Percentiles rank a stretch among this genome's conserved stretches.
Conservation (phyloP, 2,329 filamentous ascomycete genomes). For the Hymenoscyphus linearis region DNA sequence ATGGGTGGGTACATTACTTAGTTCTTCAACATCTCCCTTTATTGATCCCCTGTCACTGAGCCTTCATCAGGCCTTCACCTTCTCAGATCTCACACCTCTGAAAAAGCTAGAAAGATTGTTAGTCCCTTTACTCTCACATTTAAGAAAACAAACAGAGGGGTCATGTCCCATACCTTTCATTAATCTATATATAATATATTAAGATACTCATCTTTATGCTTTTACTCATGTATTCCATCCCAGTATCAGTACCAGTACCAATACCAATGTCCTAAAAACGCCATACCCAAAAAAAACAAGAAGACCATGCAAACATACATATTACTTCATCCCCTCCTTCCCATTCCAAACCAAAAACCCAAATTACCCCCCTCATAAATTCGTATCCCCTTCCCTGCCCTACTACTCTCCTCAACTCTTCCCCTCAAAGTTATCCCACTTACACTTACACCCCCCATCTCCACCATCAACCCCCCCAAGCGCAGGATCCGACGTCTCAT, state of each 20-base stretch:
- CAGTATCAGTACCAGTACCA: background rate
- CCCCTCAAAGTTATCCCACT: conserved; percentile 48
- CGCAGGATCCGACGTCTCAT: conserved; percentile 36
- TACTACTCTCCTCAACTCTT: conserved; percentile 4
- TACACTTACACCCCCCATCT: conserved; percentile 55
- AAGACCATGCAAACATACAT: background rate
- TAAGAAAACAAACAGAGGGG: no score
- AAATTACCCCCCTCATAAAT: background rate
- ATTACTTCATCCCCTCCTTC: background rate
- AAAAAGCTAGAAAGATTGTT: no score
- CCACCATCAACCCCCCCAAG: conserved; percentile 60
- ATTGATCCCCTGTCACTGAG: no score
- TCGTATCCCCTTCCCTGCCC: background rate
- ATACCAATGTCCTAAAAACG: background rate
- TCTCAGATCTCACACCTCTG: no score
- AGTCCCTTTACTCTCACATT: no score
- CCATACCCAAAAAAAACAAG: background rate
- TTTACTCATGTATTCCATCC: background rate
- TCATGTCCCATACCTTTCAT: no score
- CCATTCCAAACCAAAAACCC: background rate
- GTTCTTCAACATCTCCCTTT: no score
- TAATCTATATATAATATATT: background rate
- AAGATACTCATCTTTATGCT: background rate
- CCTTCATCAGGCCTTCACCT: no score
- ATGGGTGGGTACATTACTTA: no score